phyloP scores from a whole-genome alignment of 2,329 filamentous ascomycete genomes.

The Pyrenophora teres region DNA sequence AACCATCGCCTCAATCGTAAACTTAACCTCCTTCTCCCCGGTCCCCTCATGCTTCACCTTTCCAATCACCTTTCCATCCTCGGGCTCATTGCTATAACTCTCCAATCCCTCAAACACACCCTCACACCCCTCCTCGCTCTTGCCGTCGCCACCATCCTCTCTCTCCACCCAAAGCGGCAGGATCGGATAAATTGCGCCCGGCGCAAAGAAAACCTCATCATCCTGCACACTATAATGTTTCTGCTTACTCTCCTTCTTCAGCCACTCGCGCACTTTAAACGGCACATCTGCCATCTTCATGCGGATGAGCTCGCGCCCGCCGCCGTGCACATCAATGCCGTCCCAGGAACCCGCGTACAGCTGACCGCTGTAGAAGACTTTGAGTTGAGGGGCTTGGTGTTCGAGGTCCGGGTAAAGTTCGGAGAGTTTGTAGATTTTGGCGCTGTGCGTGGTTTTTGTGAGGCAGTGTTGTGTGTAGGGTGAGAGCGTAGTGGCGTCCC shows the following conservation, averaged over 20 bases:
- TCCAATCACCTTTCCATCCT: slow-evolving; percentile 38
- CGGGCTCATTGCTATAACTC: slow-evolving; percentile 34
- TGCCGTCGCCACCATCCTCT: slow-evolving; percentile 25
- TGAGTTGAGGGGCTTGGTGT: slow-evolving; percentile 39
- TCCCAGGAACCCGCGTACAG: slow-evolving; percentile 58
- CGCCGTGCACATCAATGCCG: slow-evolving; percentile 58
- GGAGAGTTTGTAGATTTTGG: slow-evolving; percentile 38
- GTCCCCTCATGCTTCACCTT: slow-evolving; percentile 31
- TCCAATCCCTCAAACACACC: slow-evolving; percentile 43
- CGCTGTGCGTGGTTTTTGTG: slow-evolving; percentile 24
- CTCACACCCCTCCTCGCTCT: slow-evolving; percentile 48
- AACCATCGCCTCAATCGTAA: slow-evolving; percentile 40
- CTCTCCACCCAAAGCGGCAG: slow-evolving; percentile 57
- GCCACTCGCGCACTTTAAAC: slow-evolving; percentile 52
- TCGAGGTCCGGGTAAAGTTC: slow-evolving; percentile 43
- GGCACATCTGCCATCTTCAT: slow-evolving; percentile 56
- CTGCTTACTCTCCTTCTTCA: slow-evolving; percentile 52
- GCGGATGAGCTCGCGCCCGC: slow-evolving; percentile 54
- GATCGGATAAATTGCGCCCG: slow-evolving; percentile 57
- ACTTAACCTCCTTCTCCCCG: slow-evolving; percentile 36
- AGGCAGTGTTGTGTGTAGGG: slow-evolving; percentile 32
- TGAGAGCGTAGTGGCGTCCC: slow-evolving; percentile 27
- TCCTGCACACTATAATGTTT: slow-evolving; percentile 49
- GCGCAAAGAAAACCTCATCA: slow-evolving; percentile 58
- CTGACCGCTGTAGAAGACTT: slow-evolving; percentile 45